phyloP scores from a whole-genome alignment of 2,329 filamentous ascomycete genomes.

The Neoascochyta sp. region DNA sequence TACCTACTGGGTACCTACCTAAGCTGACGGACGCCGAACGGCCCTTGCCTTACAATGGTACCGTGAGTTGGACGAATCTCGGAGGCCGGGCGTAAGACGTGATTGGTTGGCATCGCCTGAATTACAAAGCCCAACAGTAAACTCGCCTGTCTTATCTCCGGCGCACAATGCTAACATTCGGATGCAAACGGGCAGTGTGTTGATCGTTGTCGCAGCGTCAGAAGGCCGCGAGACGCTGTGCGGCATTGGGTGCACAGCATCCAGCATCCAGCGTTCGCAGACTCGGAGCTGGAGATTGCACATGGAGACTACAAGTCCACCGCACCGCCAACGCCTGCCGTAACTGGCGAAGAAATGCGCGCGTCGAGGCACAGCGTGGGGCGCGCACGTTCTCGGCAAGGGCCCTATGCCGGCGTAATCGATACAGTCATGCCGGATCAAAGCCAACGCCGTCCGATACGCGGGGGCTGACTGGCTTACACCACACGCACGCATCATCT shows the following conservation, averaged over 20 bases:
- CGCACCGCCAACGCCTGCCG: constrained; percentile 1
- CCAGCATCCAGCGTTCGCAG: too few relatives aligned
- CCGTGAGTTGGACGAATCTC: constrained; percentile 2
- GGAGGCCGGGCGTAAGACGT: constrained; percentile 2
- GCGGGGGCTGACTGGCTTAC: constrained; percentile 10
- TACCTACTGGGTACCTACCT: too few relatives aligned
- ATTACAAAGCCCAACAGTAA: too few relatives aligned
- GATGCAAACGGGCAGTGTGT: neutral
- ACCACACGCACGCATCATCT: too few relatives aligned
- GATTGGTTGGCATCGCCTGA: constrained; percentile 7
- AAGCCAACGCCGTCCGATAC: constrained; percentile 8
- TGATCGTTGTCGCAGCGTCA: constrained; percentile 1
- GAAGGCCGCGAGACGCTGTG: constrained; percentile 1
- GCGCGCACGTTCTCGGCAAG: constrained; percentile 9
- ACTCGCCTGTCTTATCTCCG: too few relatives aligned
- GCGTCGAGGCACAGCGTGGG: constrained; percentile 6
- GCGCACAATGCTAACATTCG: constrained; percentile 2
- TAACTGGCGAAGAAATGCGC: constrained; percentile 3
- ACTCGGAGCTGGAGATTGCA: too few relatives aligned
- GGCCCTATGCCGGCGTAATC: too few relatives aligned
- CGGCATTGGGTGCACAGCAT: constrained; percentile 1
- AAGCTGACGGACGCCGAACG: too few relatives aligned
- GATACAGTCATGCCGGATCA: too few relatives aligned
- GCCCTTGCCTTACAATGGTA: too few relatives aligned
- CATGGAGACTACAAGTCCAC: too few relatives aligned